Evolutionary conservation across 2,329 filamentous ascomycete genomes (phyloP), one percentile per base, ranked within the genome.

Genomic region (Sclerotinia glacialis): DNA sequence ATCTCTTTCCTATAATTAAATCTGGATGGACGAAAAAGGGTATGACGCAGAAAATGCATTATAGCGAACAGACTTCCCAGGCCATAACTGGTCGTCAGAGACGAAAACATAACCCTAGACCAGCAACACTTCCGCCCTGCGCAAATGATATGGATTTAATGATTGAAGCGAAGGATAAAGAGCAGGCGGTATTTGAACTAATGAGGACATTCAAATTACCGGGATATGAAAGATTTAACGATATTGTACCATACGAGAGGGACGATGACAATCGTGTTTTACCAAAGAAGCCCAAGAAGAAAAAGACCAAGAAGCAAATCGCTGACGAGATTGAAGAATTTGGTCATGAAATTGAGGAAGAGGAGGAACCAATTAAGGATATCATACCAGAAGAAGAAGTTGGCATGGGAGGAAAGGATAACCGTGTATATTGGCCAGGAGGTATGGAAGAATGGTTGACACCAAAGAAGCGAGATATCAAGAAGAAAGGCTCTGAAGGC

Each of bases 161-260:
- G 94, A 97, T 98, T 68, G 94, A 98, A 79, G 94, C 94, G 58
- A 98, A 98, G 77, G 94, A 97, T 75, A 98, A 98, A 78, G 94
- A 98, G 76, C 94, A 98, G 77, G 93, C 94, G 0, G 92, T 97
- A 0, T 96, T 98, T 73, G 92, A 96, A 70, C 83, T 98, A 23
- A 97, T 97, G 93, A 85, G 90, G 28, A 93, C 83, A 0, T 96
- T 93, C 77, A 93, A 89, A 73, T 82, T 98, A 0, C 91, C 93
- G 0, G 93, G 93, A 0, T 91, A 88, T 78, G 83, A 95, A 26
- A 83, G 79, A 0, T 87, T 96, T 75, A 90, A 89, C 71, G 87
- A 96, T 65, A 81, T 98, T 1, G 81, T 94, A 2, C 93, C 93
- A 0, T 85, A 93, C 74, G 86, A 89, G 67, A 84, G 93, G 0